Base-by-base conservation (phyloP, 345 rosid genomes). In the Hirschfeldia incana region DNA sequence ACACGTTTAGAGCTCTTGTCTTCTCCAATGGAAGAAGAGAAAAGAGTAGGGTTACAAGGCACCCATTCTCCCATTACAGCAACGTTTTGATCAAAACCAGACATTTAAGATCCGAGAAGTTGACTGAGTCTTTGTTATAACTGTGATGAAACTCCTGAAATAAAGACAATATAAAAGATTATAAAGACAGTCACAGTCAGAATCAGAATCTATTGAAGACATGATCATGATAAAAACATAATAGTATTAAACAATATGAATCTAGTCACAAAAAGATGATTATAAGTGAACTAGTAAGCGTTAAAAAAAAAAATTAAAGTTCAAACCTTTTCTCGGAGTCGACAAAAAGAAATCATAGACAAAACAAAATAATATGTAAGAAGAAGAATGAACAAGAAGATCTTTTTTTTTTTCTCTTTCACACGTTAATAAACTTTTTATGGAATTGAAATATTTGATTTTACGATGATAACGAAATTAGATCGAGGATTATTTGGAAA, bases 11-110 rank as follows among this genome's bases (percentile, higher is more conserved):
- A 85, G 82, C 76, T 77, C 51, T 78, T 88, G 61, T 87, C 91
- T 66, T 86, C 86, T 60, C 86, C 65, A 69, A 86, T 79, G 2
- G 89, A 82, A 0, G 73, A 58, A 4, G 93, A 76, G 68, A 88
- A 92, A 78, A 86, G 57, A 72, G 89, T 87, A 10, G 88, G 92
- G 83, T 86, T 85, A 21, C 92, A 90, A 66, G 93, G 93, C 58
- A 87, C 84, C 97, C 98, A 91, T 53, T 92, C 97, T 57, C 93
- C 94, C 75, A 88, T 94, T 64, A 92, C 80, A 67, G 92, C 89
- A 60, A 89, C 87, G 67, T 86, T 88, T 71, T 94, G 91, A 72
- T 89, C 90, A 80, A 86, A 83, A 72, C 97, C 89, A 76, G 89
- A 82, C 97, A 94, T 91, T 76, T 75, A 5, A 59, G 39, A 74